These are phyloP conservation scores for Emericellopsis atlantica DNA, from an alignment of 2,329 filamentous ascomycete genomes.

Conservation along the genomic window DNA sequence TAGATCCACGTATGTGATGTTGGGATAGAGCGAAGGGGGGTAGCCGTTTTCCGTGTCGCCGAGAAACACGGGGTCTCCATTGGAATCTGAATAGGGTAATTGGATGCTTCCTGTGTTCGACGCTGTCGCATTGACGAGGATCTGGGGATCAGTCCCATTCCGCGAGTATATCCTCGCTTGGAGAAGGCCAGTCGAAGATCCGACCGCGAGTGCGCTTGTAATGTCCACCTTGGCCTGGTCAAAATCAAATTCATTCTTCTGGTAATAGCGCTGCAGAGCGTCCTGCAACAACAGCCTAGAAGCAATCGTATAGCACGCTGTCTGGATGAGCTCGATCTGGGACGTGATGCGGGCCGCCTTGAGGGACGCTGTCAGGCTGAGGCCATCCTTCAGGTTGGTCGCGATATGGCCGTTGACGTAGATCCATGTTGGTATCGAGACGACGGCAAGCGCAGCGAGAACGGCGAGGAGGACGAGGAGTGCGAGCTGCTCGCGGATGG, in stretches of 20 bases:
- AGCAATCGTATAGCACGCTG: conserved; percentile 58
- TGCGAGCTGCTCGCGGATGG: conserved; percentile 78
- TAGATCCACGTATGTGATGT: conserved; percentile 52
- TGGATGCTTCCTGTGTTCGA: conserved; percentile 31
- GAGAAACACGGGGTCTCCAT: conserved; percentile 47
- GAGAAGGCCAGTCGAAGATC: conserved; percentile 43
- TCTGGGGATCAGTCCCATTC: conserved; percentile 44
- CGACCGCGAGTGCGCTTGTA: conserved; percentile 53
- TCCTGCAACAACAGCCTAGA: conserved; percentile 51
- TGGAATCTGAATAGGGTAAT: conserved; percentile 47
- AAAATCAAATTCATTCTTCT: conserved; percentile 44
- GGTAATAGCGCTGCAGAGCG: conserved; percentile 37
- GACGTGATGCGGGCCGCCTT: conserved; percentile 74
- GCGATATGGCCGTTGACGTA: conserved; percentile 42
- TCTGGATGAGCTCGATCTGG: conserved; percentile 67
- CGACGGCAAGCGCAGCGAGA: conserved; percentile 61
- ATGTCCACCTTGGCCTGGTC: conserved; percentile 48
- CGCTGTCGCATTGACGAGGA: conserved; percentile 54
- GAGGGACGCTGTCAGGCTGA: conserved; percentile 70
- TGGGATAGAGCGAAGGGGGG: conserved; percentile 62
- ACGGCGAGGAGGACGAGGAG: conserved; percentile 66
- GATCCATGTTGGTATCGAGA: conserved; percentile 64
- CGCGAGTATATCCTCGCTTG: conserved; percentile 65
- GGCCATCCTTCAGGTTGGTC: conserved; percentile 41
- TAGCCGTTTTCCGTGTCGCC: conserved; percentile 55